These are phyloP conservation scores for Magnaporthiopsis incrustans DNA, from an alignment of 2,329 filamentous ascomycete species.

Conservation along the genomic window DNA sequence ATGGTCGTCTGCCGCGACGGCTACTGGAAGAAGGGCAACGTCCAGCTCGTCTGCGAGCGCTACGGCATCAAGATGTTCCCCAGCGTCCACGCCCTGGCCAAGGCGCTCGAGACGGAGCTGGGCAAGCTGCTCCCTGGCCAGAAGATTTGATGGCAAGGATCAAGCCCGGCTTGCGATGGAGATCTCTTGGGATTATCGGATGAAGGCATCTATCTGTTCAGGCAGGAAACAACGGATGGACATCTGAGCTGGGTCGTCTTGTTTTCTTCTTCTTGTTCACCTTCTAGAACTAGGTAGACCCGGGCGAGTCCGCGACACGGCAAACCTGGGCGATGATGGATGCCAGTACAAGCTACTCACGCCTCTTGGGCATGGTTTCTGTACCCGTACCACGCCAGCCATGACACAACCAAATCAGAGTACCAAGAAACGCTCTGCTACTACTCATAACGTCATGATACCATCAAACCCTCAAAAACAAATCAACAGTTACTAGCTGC, in stretches of 20 bases:
- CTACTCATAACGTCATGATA: not conserved
- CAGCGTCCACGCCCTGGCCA: slow-evolving; percentile 29
- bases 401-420: not conserved
- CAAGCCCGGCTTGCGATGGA: not conserved
- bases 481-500: slow-evolving; percentile 3
- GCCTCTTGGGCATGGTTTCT: too few relatives aligned
- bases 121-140: too few relatives aligned
- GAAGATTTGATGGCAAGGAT: not conserved
- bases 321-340: too few relatives aligned
- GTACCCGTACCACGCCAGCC: too few relatives aligned
- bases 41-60: slow-evolving; percentile 46
- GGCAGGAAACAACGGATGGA: too few relatives aligned
- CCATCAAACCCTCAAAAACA: not conserved
- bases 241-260: too few relatives aligned
- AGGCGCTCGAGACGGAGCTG: not conserved
- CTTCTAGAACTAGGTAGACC: too few relatives aligned
- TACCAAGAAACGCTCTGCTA: not conserved
- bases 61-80: slow-evolving; percentile 37
- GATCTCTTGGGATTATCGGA: too few relatives aligned
- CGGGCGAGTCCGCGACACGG: too few relatives aligned
- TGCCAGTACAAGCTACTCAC: too few relatives aligned
- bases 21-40: slow-evolving; percentile 53
- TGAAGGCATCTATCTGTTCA: too few relatives aligned
- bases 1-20: slow-evolving; percentile 44
- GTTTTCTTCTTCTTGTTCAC: too few relatives aligned